Conservation (phyloP, 129 eudicot genomes). For the Silybum marianum region DNA sequence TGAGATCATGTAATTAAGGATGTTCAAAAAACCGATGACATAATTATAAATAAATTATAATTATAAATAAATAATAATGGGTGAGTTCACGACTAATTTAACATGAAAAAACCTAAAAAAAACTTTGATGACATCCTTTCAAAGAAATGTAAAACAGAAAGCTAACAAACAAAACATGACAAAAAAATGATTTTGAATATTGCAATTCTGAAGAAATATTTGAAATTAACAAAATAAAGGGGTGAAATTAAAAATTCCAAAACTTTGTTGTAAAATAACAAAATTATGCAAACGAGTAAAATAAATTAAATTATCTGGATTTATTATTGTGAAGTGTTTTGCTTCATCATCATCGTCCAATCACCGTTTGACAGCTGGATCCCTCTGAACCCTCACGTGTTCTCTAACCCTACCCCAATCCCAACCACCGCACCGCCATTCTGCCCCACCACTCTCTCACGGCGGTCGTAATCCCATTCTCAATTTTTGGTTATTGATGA, state of each 20-base stretch:
- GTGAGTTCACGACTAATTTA: no score
- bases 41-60: no score
- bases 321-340: neutral
- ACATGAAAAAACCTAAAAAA: no score
- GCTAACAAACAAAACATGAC: neutral
- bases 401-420: constrained; percentile 52
- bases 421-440: constrained; percentile 19
- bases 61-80: no score
- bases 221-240: neutral
- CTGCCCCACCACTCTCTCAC: constrained; percentile 29
- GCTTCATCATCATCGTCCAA: constrained; percentile 52
- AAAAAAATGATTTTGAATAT: no score
- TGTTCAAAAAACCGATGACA: no score
- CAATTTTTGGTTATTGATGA: neutral
- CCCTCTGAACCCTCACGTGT: constrained; percentile 57
- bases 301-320: neutral
- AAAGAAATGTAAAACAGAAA: neutral
- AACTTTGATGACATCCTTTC: neutral
- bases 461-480: constrained; percentile 24
- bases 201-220: no score
- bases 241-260: neutral
- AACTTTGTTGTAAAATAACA: no score
- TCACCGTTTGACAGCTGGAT: constrained; percentile 48
- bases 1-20: no score
- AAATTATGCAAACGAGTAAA: neutral